These are phyloP conservation scores for Penicillium riverlandense DNA, from an alignment of 495 filamentous ascomycete genomes.

Conservation along the genomic window DNA sequence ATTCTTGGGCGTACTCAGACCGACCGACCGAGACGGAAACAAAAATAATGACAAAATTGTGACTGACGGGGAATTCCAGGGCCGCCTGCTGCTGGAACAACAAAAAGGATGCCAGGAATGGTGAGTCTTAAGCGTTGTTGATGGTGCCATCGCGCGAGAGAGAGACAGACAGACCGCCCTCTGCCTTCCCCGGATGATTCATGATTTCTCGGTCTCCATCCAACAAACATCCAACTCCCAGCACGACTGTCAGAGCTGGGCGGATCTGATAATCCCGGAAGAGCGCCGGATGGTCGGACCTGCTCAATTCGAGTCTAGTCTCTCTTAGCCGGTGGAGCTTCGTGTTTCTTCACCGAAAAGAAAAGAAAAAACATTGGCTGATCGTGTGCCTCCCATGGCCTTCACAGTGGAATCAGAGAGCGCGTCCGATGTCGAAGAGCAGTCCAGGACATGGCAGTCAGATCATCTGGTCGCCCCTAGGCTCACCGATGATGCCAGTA, in stretches of 20 bases:
- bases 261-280: no score
- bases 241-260: no score
- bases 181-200: conserved; percentile 11
- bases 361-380: conserved; percentile 1
- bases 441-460: conserved; percentile 32
- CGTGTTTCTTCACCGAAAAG: no score
- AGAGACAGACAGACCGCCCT: not conserved
- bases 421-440: conserved; percentile 32
- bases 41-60: not conserved
- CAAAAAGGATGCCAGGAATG: conserved; percentile 16
- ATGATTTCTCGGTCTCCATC: conserved; percentile 1
- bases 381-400: conserved; percentile 25
- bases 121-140: conserved; percentile 24
- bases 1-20: no score
- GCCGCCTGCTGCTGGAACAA: conserved; percentile 12
- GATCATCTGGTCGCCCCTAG: conserved; percentile 15
- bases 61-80: conserved; percentile 1
- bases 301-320: no score
- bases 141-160: conserved; percentile 18
- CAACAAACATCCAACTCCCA: not conserved
- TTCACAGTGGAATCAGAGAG: conserved; percentile 29
- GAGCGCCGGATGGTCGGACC: no score
- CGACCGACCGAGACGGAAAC: no score
- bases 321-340: no score
- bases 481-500: conserved; percentile 4